A percentile compares a stretch with the other conserved stretches of the same genome.
phyloP scores from a whole-genome alignment of 2,329 filamentous ascomycete species.

The Colletotrichum scovillei region DNA sequence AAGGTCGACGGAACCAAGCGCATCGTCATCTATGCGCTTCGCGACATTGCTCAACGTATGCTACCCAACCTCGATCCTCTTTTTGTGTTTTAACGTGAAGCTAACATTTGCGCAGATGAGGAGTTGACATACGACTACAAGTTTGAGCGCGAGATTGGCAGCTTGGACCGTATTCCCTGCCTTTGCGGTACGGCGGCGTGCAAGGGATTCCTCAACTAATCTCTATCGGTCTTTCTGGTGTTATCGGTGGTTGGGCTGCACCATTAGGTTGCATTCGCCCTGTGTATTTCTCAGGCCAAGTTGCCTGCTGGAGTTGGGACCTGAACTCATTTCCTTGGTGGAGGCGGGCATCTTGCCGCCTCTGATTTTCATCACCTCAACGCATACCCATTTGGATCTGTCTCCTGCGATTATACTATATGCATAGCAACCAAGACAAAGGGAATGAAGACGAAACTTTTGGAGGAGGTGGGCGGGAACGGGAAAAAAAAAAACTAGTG shows the following conservation, averaged over 20 bases:
- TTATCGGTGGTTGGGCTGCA: constrained; percentile 24
- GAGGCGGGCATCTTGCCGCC: constrained; percentile 12
- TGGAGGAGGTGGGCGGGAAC: neutral
- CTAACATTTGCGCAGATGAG: constrained; percentile 74
- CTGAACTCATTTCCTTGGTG: constrained; percentile 18
- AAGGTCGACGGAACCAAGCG: constrained; percentile 97
- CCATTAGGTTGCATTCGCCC: constrained; percentile 14
- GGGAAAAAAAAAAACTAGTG: constrained; percentile 26
- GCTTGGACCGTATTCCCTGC: constrained; percentile 94
- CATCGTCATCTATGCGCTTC: constrained; percentile 97
- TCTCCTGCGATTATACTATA: constrained; percentile 36
- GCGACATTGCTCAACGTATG: constrained; percentile 95
- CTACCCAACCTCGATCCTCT: constrained; percentile 40
- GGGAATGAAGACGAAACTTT: constrained; percentile 25
- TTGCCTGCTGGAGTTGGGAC: constrained; percentile 29
- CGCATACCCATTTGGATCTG: constrained; percentile 35
- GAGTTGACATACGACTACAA: constrained; percentile 99
- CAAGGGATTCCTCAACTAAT: constrained; percentile 97
- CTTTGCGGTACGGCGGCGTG: constrained; percentile 95
- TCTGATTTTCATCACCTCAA: constrained; percentile 33
- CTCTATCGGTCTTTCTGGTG: constrained; percentile 23
- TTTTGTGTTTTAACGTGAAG: constrained; percentile 10
- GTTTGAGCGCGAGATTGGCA: constrained; percentile 96
- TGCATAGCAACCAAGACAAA: constrained; percentile 26
- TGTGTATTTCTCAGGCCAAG: constrained; percentile 16